These are phyloP conservation scores for Purpureocillium lavendulum DNA, from an alignment of 2,329 filamentous ascomycete genomes.

Conservation along the genomic window DNA sequence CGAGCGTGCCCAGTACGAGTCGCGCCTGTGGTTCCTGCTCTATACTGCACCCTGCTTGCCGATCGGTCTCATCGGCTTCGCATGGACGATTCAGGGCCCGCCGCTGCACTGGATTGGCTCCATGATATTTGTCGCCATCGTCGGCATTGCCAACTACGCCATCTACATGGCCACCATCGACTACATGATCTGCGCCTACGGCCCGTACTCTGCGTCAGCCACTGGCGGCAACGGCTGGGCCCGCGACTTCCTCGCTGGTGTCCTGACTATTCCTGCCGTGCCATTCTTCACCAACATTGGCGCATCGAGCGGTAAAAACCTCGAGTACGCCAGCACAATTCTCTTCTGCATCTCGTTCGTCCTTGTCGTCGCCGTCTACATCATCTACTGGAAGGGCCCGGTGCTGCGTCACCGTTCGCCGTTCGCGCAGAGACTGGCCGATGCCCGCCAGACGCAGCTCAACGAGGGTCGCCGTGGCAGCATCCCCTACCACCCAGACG, in stretches of 20 bases:
- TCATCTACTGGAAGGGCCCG: conserved; percentile 59
- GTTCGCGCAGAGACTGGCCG: conserved; percentile 55
- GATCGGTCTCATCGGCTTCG: conserved; percentile 63
- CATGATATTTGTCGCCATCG: conserved; percentile 54
- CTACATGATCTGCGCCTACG: conserved; percentile 70
- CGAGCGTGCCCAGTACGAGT: conserved; percentile 60
- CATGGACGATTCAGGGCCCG: conserved; percentile 58
- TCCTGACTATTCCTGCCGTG: conserved; percentile 59
- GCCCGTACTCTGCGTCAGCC: conserved; percentile 63
- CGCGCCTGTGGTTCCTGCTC: conserved; percentile 56
- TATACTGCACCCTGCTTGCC: conserved; percentile 53
- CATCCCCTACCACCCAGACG: conserved; percentile 12
- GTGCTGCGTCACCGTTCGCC: conserved; percentile 49
- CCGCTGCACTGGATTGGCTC: conserved; percentile 60
- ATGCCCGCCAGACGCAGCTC: conserved; percentile 22
- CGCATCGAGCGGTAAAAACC: conserved; percentile 33
- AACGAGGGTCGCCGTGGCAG: conserved; percentile 21
- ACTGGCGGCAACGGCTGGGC: conserved; percentile 70
- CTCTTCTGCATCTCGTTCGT: conserved; percentile 53
- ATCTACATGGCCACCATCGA: conserved; percentile 74
- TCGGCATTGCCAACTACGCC: conserved; percentile 65
- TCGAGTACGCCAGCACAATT: conserved; percentile 56
- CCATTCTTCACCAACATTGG: conserved; percentile 56
- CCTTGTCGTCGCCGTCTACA: conserved; percentile 54
- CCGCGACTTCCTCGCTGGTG: conserved; percentile 64